phyloP scores from a whole-genome alignment of 768 basidiomycete genomes.

The Termitomyces sp. region DNA sequence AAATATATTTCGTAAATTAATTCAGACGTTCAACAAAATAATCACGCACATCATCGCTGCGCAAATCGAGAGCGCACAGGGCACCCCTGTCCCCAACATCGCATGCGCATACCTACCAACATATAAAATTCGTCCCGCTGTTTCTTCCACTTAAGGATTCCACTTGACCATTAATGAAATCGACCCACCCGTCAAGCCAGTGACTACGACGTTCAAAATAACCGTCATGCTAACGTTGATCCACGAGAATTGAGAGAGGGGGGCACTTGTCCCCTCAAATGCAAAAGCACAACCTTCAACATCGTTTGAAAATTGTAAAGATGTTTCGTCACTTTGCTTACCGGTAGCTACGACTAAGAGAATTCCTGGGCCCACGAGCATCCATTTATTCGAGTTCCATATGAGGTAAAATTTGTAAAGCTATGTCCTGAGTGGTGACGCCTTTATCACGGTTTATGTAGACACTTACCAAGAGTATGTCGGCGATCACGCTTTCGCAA shows the following conservation, averaged over 20 bases:
- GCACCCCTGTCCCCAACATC: conserved; percentile 21
- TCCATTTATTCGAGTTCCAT: conserved; percentile 9
- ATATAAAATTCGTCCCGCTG: conserved; percentile 32
- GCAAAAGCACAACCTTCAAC: conserved; percentile 13
- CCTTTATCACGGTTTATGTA: background rate
- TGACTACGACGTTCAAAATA: conserved; percentile 27
- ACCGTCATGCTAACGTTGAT: conserved; percentile 28
- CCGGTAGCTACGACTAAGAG: conserved; percentile 13
- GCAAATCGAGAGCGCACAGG: conserved; percentile 24
- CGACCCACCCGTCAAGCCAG: conserved; percentile 26
- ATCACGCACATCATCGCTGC: conserved; percentile 29
- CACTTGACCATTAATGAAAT: background rate
- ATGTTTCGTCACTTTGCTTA: background rate
- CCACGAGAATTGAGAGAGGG: conserved; percentile 21
- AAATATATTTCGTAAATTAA: background rate
- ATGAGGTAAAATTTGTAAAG: conserved; percentile 16
- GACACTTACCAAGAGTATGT: conserved; percentile 9
- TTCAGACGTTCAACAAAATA: background rate
- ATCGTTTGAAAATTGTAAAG: background rate
- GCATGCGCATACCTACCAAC: conserved; percentile 20
- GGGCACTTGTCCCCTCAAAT: conserved; percentile 10
- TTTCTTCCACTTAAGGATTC: background rate
- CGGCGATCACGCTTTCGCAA: conserved; percentile 11
- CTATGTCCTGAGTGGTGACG: background rate
- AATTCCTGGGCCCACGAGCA: conserved; percentile 9